A percentile compares a stretch with the other conserved stretches of the same genome.
These are phyloP conservation scores for Albugo laibachii DNA, from an alignment of 352 stramenopile species.

Conservation along the genomic window DNA sequence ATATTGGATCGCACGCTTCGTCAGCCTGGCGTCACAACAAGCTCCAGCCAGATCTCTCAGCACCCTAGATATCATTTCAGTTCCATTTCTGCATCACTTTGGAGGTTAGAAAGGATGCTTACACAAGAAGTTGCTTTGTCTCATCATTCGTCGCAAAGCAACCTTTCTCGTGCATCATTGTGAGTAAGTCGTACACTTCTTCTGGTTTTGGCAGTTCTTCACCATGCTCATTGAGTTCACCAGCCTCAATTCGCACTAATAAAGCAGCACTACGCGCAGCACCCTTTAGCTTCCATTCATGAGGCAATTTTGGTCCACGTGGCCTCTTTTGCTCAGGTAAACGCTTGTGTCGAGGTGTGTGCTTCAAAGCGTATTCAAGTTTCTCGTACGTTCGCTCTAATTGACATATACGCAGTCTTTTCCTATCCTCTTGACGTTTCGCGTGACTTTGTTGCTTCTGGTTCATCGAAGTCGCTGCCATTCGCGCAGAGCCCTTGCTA, in stretches of 20 bases:
- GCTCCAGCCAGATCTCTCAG: slow-evolving; percentile 53
- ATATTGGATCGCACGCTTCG: slow-evolving; percentile 56
- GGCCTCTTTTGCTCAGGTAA: slow-evolving; percentile 16
- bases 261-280: slow-evolving; percentile 44
- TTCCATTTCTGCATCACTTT: not conserved
- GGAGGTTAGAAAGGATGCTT: no score
- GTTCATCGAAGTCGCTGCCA: no score
- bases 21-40: slow-evolving; percentile 49
- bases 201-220: slow-evolving; percentile 51
- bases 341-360: slow-evolving; percentile 25
- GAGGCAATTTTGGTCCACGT: slow-evolving; percentile 30
- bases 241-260: slow-evolving; percentile 46
- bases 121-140: slow-evolving; percentile 13
- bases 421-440: slow-evolving; percentile 4
- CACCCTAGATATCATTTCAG: slow-evolving; percentile 12
- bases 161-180: slow-evolving; percentile 24
- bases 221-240: slow-evolving; percentile 59
- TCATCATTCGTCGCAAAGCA: slow-evolving; percentile 33
- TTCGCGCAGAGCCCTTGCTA: no score
- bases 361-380: slow-evolving; percentile 38
- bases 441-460: no score
- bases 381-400: slow-evolving; percentile 50
- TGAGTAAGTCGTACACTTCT: slow-evolving; percentile 60
- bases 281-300: slow-evolving; percentile 68
- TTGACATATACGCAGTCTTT: slow-evolving; percentile 64